phyloP scores from a whole-genome alignment of 23 red algal species.

The Gracilaria vermiculophylla region DNA sequence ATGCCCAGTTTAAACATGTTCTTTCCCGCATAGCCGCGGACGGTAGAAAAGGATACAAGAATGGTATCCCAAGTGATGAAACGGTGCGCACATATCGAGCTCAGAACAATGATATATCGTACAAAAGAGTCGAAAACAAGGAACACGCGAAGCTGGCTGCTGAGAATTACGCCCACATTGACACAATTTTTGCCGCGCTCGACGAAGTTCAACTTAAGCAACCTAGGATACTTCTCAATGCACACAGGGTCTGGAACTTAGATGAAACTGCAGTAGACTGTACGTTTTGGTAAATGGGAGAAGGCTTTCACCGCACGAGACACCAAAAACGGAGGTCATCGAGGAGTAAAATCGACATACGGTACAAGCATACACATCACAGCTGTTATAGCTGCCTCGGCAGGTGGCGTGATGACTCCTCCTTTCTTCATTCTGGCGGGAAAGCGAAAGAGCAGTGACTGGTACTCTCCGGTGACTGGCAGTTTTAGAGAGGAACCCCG shows the following conservation, averaged over 20 bases:
- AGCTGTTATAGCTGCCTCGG: constrained; percentile 16
- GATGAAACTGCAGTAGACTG: neutral
- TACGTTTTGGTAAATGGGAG: no score
- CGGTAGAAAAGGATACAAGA: neutral
- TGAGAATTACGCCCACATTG: neutral
- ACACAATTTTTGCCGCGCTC: neutral
- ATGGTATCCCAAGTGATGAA: neutral
- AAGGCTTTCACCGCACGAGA: no score
- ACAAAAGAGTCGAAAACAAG: constrained; percentile 39
- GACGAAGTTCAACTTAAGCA: constrained; percentile 11
- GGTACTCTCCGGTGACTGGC: neutral
- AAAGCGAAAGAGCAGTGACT: neutral
- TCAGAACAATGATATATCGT: neutral
- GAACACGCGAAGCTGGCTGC: constrained; percentile 19
- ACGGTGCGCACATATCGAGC: neutral
- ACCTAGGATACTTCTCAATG: neutral
- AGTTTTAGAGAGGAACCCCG: neutral
- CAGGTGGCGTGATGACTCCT: neutral
- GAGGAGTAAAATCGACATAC: no score
- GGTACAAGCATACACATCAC: constrained; percentile 3
- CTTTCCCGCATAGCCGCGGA: constrained; percentile 6
- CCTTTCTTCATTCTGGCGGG: constrained; percentile 33
- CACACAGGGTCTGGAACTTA: neutral
- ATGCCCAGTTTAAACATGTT: neutral
- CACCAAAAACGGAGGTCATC: no score